Percentiles rank a stretch among this genome's conserved stretches.
phyloP scores from a whole-genome alignment of 495 filamentous ascomycete species.

The Terfezia boudieri region DNA sequence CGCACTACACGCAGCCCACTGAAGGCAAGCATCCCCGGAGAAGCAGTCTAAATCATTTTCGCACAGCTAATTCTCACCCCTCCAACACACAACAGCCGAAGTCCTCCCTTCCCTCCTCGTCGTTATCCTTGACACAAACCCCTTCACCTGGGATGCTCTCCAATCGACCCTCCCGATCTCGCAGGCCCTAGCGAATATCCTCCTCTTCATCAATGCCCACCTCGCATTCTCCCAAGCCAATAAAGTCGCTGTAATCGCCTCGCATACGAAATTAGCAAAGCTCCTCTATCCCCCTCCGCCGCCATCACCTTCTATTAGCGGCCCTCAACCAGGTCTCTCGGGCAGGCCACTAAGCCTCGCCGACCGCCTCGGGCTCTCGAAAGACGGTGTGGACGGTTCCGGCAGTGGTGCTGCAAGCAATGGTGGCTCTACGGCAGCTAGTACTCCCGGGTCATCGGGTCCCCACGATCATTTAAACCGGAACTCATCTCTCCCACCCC shows the following conservation, averaged over 20 bases:
- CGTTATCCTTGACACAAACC: conserved; percentile 90
- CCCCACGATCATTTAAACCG: neutral
- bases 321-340: conserved; percentile 10
- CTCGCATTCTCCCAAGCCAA: conserved; percentile 82
- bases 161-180: conserved; percentile 68
- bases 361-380: neutral
- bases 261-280: conserved; percentile 59
- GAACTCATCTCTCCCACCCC: neutral
- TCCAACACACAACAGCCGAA: neutral
- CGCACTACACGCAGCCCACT: neutral
- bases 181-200: conserved; percentile 66
- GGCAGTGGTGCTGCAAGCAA: neutral
- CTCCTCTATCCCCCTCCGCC: conserved; percentile 57
- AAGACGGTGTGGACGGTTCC: neutral
- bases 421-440: neutral
- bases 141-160: conserved; percentile 74
- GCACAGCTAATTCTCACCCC: neutral
- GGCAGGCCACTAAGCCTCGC: conserved; percentile 7
- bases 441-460: neutral
- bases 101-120: conserved; percentile 54
- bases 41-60: too few relatives aligned
- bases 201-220: conserved; percentile 92
- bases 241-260: conserved; percentile 71
- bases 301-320: conserved; percentile 4
- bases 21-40: neutral